phyloP scores from a whole-genome alignment of 2,329 filamentous ascomycete species.

The Cryphonectria parasitica region DNA sequence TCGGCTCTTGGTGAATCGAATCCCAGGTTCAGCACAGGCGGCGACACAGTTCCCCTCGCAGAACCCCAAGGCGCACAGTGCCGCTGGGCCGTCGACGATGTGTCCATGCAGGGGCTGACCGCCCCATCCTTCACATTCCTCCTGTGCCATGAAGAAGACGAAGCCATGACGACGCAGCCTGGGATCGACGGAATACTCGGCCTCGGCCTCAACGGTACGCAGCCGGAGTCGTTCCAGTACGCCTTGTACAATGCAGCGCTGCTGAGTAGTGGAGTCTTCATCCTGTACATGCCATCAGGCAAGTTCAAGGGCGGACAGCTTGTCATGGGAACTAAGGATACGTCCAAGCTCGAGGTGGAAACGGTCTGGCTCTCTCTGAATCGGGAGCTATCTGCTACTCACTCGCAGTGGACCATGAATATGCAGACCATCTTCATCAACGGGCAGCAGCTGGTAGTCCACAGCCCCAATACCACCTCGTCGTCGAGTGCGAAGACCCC shows the following conservation, averaged over 20 bases:
- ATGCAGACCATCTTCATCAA: conserved; percentile 34
- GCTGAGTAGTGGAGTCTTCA: conserved; percentile 35
- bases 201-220: conserved; percentile 4
- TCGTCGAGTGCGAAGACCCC: background rate
- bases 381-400: conserved; percentile 17
- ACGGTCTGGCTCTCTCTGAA: conserved; percentile 34
- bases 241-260: conserved; percentile 34
- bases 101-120: conserved; percentile 17
- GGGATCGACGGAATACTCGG: conserved; percentile 28
- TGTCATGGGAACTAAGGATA: conserved; percentile 38
- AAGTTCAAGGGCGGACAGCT: conserved; percentile 33
- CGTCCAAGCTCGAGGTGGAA: conserved; percentile 33
- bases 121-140: conserved; percentile 13
- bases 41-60: conserved; percentile 24
- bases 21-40: conserved; percentile 18
- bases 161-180: conserved; percentile 13
- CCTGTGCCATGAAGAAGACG: conserved; percentile 23
- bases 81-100: conserved; percentile 17
- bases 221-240: conserved; percentile 34
- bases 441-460: conserved; percentile 26
- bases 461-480: conserved; percentile 21
- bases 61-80: conserved; percentile 10
- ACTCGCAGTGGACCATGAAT: conserved; percentile 33
- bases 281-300: conserved; percentile 35
- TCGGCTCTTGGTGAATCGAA: background rate